phyloP scores from a whole-genome alignment of 352 stramenopile genomes.

The Thalassiosira mediterranea region DNA sequence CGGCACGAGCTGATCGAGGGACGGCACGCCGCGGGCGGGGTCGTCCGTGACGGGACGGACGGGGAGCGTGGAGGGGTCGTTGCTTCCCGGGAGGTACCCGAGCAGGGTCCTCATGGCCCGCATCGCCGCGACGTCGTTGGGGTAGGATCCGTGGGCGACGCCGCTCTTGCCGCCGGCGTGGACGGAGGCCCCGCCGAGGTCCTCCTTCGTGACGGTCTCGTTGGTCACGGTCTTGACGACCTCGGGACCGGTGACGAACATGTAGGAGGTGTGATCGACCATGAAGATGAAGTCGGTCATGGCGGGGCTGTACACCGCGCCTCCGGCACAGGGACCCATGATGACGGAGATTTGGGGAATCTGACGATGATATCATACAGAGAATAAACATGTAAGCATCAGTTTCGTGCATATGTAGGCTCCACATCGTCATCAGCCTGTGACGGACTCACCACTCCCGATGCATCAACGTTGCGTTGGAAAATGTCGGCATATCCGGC shows the following conservation, averaged over 20 bases:
- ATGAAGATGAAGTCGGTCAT: conserved; percentile 99
- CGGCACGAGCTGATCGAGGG: conserved; percentile 92
- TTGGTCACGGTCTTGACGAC: conserved; percentile 98
- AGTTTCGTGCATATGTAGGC: not conserved
- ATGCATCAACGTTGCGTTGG: conserved; percentile 96
- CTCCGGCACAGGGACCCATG: conserved; percentile 96
- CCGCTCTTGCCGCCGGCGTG: conserved; percentile 93
- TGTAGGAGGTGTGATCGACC: conserved; percentile 96
- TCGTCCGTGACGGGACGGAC: conserved; percentile 87
- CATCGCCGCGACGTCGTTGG: conserved; percentile 96
- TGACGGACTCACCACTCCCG: conserved; percentile 62
- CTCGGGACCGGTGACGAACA: conserved; percentile 98
- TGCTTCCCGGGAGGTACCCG: conserved; percentile 92
- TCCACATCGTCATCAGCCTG: not conserved
- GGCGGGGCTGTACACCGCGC: conserved; percentile 93
- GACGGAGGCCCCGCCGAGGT: conserved; percentile 91
- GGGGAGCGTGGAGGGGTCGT: conserved; percentile 75
- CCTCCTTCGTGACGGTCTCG: conserved; percentile 93
- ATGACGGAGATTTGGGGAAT: conserved; percentile 97
- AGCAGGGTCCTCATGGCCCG: conserved; percentile 93
- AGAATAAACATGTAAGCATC: conserved; percentile 61
- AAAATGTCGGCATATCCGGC: conserved; percentile 98
- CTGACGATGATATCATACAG: not conserved
- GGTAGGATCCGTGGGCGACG: conserved; percentile 93
- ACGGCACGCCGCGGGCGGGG: conserved; percentile 87